Conservation (phyloP, 1,284 basidiomycete genomes). For the Melampsora americana region DNA sequence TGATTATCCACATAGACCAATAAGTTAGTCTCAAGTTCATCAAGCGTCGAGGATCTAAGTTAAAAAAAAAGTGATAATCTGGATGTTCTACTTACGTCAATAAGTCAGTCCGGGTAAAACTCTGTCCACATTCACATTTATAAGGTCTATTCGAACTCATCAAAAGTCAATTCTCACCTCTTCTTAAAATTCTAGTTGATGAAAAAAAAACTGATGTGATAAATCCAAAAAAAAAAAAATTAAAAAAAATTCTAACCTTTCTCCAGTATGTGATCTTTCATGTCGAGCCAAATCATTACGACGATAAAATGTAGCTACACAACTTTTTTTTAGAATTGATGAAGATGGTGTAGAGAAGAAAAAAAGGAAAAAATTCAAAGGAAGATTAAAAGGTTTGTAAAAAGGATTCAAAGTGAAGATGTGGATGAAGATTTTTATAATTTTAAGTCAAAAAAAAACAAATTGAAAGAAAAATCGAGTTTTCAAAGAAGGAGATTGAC, state of each 20-base stretch:
- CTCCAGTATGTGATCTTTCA: conserved; percentile 35
- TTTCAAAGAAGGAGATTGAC: too few species aligned
- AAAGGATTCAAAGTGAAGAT: too few species aligned
- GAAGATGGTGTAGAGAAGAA: too few species aligned
- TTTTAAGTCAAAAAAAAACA: too few species aligned
- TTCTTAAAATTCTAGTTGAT: too few species aligned
- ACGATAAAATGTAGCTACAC: conserved; percentile 34
- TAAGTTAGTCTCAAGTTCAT: not conserved
- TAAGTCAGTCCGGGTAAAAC: conserved; percentile 39
- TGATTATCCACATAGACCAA: not conserved
- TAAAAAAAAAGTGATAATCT: not conserved
- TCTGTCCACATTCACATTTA: conserved; percentile 35
- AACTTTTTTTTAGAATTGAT: too few species aligned
- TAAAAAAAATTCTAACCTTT: too few species aligned
- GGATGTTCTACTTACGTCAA: not conserved
- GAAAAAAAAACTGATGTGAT: not conserved
- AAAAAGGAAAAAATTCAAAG: too few species aligned
- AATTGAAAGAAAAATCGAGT: too few species aligned
- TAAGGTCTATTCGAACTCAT: conserved; percentile 15
- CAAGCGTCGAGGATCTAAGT: not conserved
- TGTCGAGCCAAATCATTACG: conserved; percentile 39
- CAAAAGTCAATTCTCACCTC: not conserved
- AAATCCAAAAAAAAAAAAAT: not conserved
- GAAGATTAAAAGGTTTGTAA: too few species aligned
- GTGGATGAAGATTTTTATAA: too few species aligned